phyloP scores from a whole-genome alignment of 345 rosid species.

The Pistacia atlantica region DNA sequence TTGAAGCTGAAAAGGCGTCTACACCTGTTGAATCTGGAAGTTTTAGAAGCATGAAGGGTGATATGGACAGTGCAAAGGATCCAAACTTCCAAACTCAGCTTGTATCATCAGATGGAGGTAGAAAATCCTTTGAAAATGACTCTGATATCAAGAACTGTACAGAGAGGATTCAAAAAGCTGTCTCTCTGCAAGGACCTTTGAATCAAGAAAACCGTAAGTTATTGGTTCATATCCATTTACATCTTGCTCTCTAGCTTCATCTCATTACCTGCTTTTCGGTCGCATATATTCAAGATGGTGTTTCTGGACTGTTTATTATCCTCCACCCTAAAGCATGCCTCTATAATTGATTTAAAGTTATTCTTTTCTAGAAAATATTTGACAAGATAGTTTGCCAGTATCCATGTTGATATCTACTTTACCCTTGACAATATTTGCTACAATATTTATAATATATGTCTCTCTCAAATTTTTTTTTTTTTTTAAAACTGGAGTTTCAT shows the following conservation, averaged over 20 bases:
- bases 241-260: neutral
- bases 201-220: conserved; percentile 60
- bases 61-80: conserved; percentile 36
- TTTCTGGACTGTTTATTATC: neutral
- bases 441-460: neutral
- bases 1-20: conserved; percentile 52
- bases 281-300: neutral
- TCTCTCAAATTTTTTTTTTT: neutral
- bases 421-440: neutral
- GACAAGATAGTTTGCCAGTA: neutral
- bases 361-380: neutral
- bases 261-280: neutral
- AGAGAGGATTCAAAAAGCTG: conserved; percentile 46
- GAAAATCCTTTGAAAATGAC: conserved; percentile 42
- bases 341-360: neutral
- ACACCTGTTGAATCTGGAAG: conserved; percentile 46
- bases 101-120: conserved; percentile 36
- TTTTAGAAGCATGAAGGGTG: conserved; percentile 25
- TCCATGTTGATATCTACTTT: neutral
- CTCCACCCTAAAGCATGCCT: neutral
- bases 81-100: conserved; percentile 27
- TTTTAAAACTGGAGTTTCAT: neutral
- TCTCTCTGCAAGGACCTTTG: conserved; percentile 49
- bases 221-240: conserved; percentile 5
- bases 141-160: conserved; percentile 42